These are phyloP conservation scores for Porphyrellus sp. DNA, from an alignment of 1,284 basidiomycete species.

Conservation along the genomic window DNA sequence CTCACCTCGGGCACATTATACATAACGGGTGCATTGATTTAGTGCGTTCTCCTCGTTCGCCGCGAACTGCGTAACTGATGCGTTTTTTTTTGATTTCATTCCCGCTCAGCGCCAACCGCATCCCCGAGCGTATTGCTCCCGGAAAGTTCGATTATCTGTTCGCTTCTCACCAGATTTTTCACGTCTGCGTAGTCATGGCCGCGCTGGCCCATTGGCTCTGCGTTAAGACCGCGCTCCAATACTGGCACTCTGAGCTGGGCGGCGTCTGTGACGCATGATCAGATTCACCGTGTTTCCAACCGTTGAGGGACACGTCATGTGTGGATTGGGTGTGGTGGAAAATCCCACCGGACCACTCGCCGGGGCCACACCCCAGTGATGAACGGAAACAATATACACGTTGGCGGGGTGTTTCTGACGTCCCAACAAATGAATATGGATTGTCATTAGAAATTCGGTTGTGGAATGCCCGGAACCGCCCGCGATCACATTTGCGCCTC, in stretches of 20 bases:
- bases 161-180: slow-evolving; percentile 86
- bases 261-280: slow-evolving; percentile 33
- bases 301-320: slow-evolving; percentile 22
- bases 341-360: slow-evolving; percentile 23
- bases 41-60: slow-evolving; percentile 56
- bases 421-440: slow-evolving; percentile 27
- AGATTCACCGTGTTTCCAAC: slow-evolving; percentile 25
- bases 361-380: slow-evolving; percentile 20
- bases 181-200: slow-evolving; percentile 76
- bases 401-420: slow-evolving; percentile 26
- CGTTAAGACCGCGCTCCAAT: slow-evolving; percentile 53
- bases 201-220: slow-evolving; percentile 73
- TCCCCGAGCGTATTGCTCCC: slow-evolving; percentile 77
- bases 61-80: slow-evolving; percentile 25
- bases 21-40: slow-evolving; percentile 74
- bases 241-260: slow-evolving; percentile 48
- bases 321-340: slow-evolving; percentile 17
- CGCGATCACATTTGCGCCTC: slow-evolving; percentile 12
- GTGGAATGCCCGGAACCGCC: slow-evolving; percentile 26
- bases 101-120: slow-evolving; percentile 65
- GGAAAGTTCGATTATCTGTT: slow-evolving; percentile 81
- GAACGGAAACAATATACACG: slow-evolving; percentile 35
- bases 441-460: slow-evolving; percentile 33
- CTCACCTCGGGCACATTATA: slow-evolving; percentile 67
- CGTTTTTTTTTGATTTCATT: slow-evolving; percentile 28